Evolutionary conservation across 345 rosid genomes (phyloP).

Genomic region (Euphorbia tirucalli): DNA sequence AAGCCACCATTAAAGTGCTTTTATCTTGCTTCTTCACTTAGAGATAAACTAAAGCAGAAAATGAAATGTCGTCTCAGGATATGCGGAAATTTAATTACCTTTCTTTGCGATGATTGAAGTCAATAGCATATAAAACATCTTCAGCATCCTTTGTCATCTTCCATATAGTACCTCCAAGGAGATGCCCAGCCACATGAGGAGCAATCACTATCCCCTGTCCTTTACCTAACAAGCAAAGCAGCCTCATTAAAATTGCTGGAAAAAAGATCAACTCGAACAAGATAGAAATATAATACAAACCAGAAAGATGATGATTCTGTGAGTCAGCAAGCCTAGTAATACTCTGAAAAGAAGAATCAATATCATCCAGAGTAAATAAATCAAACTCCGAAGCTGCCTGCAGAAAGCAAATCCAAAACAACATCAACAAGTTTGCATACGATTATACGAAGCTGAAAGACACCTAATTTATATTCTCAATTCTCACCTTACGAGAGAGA

Average conservation of each 20-base stretch:
- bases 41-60: neutral
- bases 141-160: conserved; percentile 97
- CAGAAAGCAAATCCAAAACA: conserved; percentile 3
- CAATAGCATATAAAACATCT: conserved; percentile 95
- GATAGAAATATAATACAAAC: conserved; percentile 31
- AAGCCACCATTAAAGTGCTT: neutral
- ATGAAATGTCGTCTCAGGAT: conserved; percentile 6
- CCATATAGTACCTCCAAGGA: conserved; percentile 94
- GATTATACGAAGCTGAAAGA: neutral
- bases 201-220: conserved; percentile 97
- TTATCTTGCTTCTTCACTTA: neutral
- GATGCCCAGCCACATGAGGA: conserved; percentile 96
- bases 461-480: neutral
- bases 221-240: conserved; percentile 48
- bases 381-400: conserved; percentile 97
- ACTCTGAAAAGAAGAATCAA: conserved; percentile 85
- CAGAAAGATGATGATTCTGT: conserved; percentile 82
- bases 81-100: conserved; percentile 43
- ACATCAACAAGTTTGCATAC: neutral
- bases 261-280: neutral
- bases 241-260: neutral
- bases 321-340: conserved; percentile 84
- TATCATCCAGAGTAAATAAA: conserved; percentile 84
- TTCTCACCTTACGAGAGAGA: conserved; percentile 72
- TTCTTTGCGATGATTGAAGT: conserved; percentile 94